Evolutionary conservation across 495 filamentous ascomycete genomes (phyloP).

Genomic region (Trichoderma erinaceum): DNA sequence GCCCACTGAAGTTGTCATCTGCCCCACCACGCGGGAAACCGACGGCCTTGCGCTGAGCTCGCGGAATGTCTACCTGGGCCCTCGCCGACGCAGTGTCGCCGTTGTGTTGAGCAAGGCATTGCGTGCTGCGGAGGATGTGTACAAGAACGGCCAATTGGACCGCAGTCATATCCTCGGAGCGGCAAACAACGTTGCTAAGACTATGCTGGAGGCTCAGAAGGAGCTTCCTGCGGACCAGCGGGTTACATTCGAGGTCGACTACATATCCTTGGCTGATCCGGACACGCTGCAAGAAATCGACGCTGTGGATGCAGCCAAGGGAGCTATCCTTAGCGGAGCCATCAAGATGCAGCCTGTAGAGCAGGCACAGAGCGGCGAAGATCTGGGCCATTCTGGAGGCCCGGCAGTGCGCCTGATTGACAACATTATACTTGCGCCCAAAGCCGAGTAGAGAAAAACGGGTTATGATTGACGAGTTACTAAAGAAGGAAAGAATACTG

Average conservation of each 20-base stretch:
- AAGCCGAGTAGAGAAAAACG: neutral
- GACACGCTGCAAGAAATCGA: conserved; percentile 71
- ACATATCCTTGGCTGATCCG: conserved; percentile 80
- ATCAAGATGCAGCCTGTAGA: conserved; percentile 84
- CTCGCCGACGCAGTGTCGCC: conserved; percentile 62
- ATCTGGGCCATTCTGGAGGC: conserved; percentile 62
- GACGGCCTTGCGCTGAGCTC: conserved; percentile 93
- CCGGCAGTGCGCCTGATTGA: conserved; percentile 82
- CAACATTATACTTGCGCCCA: conserved; percentile 70
- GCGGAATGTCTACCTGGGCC: conserved; percentile 86
- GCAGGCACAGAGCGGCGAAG: conserved; percentile 58
- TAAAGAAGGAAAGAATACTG: neutral
- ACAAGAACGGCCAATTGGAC: conserved; percentile 47
- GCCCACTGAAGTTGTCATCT: conserved; percentile 67
- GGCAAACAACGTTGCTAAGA: conserved; percentile 48
- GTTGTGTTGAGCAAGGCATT: conserved; percentile 64
- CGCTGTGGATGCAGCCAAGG: conserved; percentile 55
- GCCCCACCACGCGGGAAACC: conserved; percentile 64
- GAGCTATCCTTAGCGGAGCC: conserved; percentile 82
- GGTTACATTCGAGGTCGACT: conserved; percentile 76
- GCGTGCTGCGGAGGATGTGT: conserved; percentile 61
- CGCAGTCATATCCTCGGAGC: conserved; percentile 62
- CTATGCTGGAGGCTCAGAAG: conserved; percentile 54
- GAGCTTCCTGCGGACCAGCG: conserved; percentile 54
- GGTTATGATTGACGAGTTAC: neutral